Conservation (phyloP, 2,329 filamentous ascomycete genomes). For the Calonectria pteridis region DNA sequence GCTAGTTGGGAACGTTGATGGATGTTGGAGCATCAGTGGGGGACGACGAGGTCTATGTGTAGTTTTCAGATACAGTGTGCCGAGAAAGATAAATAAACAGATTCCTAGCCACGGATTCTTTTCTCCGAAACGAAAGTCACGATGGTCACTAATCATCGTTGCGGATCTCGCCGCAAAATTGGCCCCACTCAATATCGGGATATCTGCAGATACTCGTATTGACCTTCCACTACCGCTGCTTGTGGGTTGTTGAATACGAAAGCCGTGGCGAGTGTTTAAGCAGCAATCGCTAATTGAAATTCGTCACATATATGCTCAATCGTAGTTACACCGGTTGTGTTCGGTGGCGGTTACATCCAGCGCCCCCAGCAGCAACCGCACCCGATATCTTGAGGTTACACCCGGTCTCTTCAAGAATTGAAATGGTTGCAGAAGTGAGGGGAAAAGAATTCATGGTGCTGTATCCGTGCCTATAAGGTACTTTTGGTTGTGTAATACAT, state of each 20-base stretch:
- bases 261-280: background rate
- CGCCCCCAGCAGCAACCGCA: too few relatives aligned
- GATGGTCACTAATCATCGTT: background rate
- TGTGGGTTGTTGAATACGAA: too few relatives aligned
- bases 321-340: background rate
- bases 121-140: background rate
- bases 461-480: background rate
- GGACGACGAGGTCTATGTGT: background rate
- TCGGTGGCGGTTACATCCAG: background rate
- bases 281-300: background rate
- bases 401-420: background rate
- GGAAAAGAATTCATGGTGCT: background rate
- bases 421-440: background rate
- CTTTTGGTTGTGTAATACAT: background rate
- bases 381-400: background rate
- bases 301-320: background rate
- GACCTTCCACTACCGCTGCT: too few relatives aligned
- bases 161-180: too few relatives aligned
- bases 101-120: background rate
- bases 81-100: background rate
- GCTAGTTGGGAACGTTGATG: background rate
- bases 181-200: too few relatives aligned
- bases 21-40: background rate
- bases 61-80: background rate
- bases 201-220: too few relatives aligned